Evolutionary conservation across 2,329 filamentous ascomycete genomes (phyloP).

Genomic region (Sporothrix luriei): DNA sequence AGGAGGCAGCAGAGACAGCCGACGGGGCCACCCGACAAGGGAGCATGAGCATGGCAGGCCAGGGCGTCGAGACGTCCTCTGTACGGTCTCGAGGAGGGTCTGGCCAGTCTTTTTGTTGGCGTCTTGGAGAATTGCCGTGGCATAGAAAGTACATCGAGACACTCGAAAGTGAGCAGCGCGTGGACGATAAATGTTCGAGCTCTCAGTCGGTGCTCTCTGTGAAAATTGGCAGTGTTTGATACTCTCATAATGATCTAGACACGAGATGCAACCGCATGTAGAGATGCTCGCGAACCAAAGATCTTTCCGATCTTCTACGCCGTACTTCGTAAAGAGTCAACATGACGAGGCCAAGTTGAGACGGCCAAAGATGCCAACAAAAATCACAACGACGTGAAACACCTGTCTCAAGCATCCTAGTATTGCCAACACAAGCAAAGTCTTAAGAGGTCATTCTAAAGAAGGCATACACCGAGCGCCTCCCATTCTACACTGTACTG

Average conservation of each 20-base stretch:
- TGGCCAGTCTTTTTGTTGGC: no score
- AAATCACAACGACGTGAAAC: constrained; percentile 5
- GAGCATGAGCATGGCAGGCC: constrained; percentile 4
- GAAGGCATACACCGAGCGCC: no score
- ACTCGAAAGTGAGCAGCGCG: no score
- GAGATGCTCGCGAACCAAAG: not conserved
- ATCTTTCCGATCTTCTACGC: not conserved
- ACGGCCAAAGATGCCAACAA: not conserved
- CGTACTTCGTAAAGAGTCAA: not conserved
- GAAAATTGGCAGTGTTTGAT: no score
- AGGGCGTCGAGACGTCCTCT: no score
- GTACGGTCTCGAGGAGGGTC: not conserved
- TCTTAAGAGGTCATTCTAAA: no score
- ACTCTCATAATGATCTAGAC: not conserved
- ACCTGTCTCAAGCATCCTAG: not conserved
- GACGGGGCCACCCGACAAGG: constrained; percentile 2
- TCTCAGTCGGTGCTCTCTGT: no score
- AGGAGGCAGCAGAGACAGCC: not conserved
- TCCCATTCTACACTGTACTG: not conserved
- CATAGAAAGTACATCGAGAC: no score
- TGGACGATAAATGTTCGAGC: no score
- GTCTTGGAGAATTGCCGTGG: no score
- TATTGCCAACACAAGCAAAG: no score
- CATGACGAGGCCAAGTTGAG: not conserved
- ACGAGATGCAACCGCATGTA: not conserved